phyloP scores from a whole-genome alignment of 768 basidiomycete species.

The Russula griseocarnosa region DNA sequence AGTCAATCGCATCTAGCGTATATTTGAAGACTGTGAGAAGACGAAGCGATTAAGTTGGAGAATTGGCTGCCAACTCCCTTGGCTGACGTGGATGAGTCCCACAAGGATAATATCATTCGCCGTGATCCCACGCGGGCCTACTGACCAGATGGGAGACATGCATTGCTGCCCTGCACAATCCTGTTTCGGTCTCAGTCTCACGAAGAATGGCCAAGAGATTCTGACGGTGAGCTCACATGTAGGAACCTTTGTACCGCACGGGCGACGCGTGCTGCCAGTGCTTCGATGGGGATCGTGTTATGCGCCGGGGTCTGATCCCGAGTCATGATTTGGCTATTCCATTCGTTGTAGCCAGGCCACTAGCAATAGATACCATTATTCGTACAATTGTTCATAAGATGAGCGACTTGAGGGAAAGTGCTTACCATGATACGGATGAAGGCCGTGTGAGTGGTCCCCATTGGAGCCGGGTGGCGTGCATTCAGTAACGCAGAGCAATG shows the following conservation, averaged over 20 bases:
- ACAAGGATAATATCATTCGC: slow-evolving; percentile 15
- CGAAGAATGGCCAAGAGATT: background rate
- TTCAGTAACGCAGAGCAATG: background rate
- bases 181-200: background rate
- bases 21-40: background rate
- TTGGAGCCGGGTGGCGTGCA: background rate
- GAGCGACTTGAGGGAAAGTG: background rate
- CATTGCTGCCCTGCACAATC: background rate
- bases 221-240: slow-evolving; percentile 1
- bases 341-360: slow-evolving; percentile 21
- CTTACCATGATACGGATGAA: slow-evolving; percentile 15
- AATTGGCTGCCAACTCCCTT: slow-evolving; percentile 26
- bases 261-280: slow-evolving; percentile 6
- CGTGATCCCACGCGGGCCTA: slow-evolving; percentile 19
- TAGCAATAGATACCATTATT: background rate
- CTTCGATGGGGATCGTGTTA: slow-evolving; percentile 1
- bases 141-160: background rate
- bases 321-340: slow-evolving; percentile 15
- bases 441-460: background rate
- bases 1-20: background rate
- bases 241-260: slow-evolving; percentile 15
- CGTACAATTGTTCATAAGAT: background rate
- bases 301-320: slow-evolving; percentile 9
- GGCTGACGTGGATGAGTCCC: slow-evolving; percentile 18
- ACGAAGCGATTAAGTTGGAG: slow-evolving; percentile 11